Evolutionary conservation across 345 rosid genomes (phyloP), one percentile per base, ranked within the genome.

Genomic region (Brassica carinata): DNA sequence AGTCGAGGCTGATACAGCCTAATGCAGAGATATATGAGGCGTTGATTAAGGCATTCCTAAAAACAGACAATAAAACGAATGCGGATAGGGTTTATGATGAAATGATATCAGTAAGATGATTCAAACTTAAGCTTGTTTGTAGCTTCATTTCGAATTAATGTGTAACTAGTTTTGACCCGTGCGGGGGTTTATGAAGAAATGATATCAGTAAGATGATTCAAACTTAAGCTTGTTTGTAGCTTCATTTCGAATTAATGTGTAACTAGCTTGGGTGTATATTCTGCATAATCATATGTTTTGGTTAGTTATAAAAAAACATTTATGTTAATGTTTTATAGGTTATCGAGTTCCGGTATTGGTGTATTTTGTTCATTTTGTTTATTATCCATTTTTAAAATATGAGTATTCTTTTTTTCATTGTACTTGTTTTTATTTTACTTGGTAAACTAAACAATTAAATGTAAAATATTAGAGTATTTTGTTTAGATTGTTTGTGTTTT

Each of bases 171-270:
- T 23, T 23, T 23, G 26, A 23, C 26, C 26, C 26, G 26, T 62
- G 89, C 89, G 31, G 64, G 70, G 26, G 74, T 89, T 72, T 75
- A 70, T 66, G 76, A 79, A 58, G 90, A 89, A 75, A 89, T 90
- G 97, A 73, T 70, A 11, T 67, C 62, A 40, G 2, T 45, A 7
- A 63, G 11, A 80, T 74, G 71, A 63, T 53, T 36, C 65, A 23
- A 38, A 51, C 6, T 2, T 55, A 5, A 27, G 31, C 30, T 58
- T 57, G 62, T 57, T 57, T 57, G 62, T 18, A 57, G 62, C 10
- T 58, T 58, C 29, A 58, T 58, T 18, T 58, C 11, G 11, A 58
- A 18, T 58, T 58, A 8, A 23, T 23, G 26, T 23, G 26, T 23
- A 23, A 51, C 36, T 33, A 33, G 36, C 6, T 33, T 33, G 6